A percentile compares a stretch with the other conserved stretches of the same genome.
Conservation (phyloP, 495 filamentous ascomycete species). For the Neurospora sublineolata region DNA sequence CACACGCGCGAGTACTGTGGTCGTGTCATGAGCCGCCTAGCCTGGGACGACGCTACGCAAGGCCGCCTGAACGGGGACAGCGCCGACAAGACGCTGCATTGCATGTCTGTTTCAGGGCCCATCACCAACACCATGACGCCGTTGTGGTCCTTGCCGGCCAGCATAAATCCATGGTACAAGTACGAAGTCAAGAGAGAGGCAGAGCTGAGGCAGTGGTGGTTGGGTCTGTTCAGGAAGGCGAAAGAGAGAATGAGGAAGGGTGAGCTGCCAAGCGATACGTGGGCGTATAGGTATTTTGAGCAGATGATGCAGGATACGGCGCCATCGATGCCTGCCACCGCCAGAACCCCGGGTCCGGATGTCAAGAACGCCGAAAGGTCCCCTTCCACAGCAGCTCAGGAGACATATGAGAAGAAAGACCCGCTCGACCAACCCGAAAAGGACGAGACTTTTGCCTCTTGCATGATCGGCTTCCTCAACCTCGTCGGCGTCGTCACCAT, state of each 20-base stretch:
- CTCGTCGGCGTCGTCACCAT: constrained; percentile 39
- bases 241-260: constrained; percentile 28
- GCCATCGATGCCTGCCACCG: not conserved
- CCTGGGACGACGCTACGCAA: constrained; percentile 36
- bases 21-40: constrained; percentile 35
- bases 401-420: constrained; percentile 20
- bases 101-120: constrained; percentile 38
- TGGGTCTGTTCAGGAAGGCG: constrained; percentile 27
- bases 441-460: constrained; percentile 34
- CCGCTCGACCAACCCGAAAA: constrained; percentile 25
- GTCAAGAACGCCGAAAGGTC: not conserved
- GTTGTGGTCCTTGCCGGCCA: constrained; percentile 29
- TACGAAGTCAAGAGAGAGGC: constrained; percentile 31
- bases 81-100: constrained; percentile 34
- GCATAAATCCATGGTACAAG: constrained; percentile 34
- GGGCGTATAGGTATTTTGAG: constrained; percentile 36
- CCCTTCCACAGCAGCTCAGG: not conserved
- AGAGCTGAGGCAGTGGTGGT: constrained; percentile 34
- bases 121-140: constrained; percentile 37
- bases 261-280: constrained; percentile 30
- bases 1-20: constrained; percentile 36
- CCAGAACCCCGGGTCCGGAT: not conserved
- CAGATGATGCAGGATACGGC: constrained; percentile 18
- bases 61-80: constrained; percentile 31
- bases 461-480: constrained; percentile 38